Evolutionary conservation across 768 basidiomycete genomes (phyloP).

Genomic region (Lepiota venenata): DNA sequence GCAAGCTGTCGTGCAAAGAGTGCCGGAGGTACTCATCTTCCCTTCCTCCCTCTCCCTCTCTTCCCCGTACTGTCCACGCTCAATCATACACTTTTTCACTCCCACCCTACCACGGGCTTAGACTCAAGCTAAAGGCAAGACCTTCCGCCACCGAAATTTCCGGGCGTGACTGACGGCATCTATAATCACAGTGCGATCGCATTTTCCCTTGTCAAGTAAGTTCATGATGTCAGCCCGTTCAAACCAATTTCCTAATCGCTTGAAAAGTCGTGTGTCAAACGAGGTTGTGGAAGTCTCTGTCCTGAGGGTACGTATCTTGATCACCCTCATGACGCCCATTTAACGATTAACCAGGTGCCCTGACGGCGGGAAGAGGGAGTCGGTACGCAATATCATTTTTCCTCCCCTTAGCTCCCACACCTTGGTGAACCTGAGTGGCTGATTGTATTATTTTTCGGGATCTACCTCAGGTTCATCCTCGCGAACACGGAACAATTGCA

Average conservation of each 20-base stretch:
- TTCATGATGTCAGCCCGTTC: conserved; percentile 1
- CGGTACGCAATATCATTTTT: conserved; percentile 31
- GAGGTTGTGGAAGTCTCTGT: conserved; percentile 61
- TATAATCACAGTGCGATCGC: conserved; percentile 50
- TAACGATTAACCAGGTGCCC: conserved; percentile 37
- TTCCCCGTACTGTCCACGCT: background rate
- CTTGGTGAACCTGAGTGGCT: conserved; percentile 2
- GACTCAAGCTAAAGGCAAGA: conserved; percentile 47
- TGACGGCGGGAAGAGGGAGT: conserved; percentile 62
- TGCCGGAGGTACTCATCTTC: conserved; percentile 38
- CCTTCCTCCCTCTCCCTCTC: background rate
- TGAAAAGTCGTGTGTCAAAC: conserved; percentile 57
- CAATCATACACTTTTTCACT: background rate
- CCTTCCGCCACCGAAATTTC: background rate
- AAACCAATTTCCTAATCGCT: conserved; percentile 13
- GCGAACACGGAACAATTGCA: conserved; percentile 67
- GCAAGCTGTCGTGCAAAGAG: conserved; percentile 48
- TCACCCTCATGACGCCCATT: background rate
- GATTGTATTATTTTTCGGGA: conserved; percentile 11
- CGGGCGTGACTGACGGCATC: conserved; percentile 2
- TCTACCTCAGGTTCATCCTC: conserved; percentile 53
- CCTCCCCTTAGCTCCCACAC: background rate
- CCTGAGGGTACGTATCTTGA: conserved; percentile 43
- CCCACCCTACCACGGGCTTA: conserved; percentile 15
- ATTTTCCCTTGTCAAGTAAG: conserved; percentile 58